Percentiles rank a stretch among this genome's conserved stretches.
Conservation (phyloP, 2,329 filamentous ascomycete genomes). For the Tolypocladium nubicola region DNA sequence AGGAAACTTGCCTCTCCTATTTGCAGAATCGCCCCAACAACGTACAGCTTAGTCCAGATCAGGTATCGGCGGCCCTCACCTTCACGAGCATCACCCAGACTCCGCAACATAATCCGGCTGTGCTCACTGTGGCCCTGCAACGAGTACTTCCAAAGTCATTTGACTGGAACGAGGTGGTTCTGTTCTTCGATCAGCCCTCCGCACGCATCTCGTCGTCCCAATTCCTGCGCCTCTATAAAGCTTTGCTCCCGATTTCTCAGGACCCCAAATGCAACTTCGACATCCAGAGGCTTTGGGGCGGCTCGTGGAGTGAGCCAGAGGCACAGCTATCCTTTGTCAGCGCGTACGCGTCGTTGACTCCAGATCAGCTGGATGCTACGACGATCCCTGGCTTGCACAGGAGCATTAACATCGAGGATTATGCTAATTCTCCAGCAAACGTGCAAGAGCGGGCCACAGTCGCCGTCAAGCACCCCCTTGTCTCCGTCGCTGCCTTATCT, state of each 20-base stretch:
- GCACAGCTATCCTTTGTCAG: constrained; percentile 91
- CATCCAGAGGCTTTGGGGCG: constrained; percentile 84
- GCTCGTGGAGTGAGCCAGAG: constrained; percentile 74
- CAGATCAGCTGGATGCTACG: constrained; percentile 70
- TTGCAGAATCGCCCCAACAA: constrained; percentile 41
- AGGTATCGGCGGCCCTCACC: constrained; percentile 71
- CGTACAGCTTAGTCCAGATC: constrained; percentile 64
- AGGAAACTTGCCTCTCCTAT: constrained; percentile 52
- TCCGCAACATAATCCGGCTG: constrained; percentile 38
- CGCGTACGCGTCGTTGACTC: constrained; percentile 68
- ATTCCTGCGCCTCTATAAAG: constrained; percentile 72
- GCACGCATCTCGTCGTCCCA: constrained; percentile 68
- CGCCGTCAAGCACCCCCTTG: constrained; percentile 75
- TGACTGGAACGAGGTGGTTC: constrained; percentile 61
- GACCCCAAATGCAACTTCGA: constrained; percentile 49
- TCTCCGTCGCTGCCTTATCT: constrained; percentile 75
- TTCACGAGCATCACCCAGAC: constrained; percentile 50
- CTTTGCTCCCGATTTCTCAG: constrained; percentile 61
- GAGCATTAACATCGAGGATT: constrained; percentile 58
- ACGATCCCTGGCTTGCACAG: constrained; percentile 73
- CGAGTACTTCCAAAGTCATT: constrained; percentile 53
- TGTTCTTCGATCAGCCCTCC: constrained; percentile 69
- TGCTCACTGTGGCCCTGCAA: constrained; percentile 52
- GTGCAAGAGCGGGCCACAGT: constrained; percentile 42
- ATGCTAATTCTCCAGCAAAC: constrained; percentile 35